Evolutionary conservation across 179 eudicot genomes (phyloP).

Genomic region (Beta corolliflora): DNA sequence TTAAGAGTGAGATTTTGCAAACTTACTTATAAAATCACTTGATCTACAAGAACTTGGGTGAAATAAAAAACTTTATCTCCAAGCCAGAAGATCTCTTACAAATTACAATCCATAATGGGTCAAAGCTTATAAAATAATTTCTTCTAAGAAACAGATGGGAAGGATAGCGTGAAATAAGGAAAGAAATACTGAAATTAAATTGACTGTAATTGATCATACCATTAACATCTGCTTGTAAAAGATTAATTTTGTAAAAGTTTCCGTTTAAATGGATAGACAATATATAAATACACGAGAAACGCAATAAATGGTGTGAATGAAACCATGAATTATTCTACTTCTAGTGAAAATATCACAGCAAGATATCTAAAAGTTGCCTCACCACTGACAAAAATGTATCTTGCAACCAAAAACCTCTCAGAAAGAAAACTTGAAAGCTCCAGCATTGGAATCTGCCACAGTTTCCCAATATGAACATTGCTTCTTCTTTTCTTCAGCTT

Average conservation of each 20-base stretch:
- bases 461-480: constrained; percentile 85
- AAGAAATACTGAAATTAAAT: not conserved
- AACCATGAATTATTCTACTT: not conserved
- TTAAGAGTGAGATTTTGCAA: too few relatives aligned
- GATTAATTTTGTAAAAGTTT: not conserved
- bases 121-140: not conserved
- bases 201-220: not conserved
- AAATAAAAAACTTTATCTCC: too few relatives aligned
- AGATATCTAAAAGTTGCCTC: not conserved
- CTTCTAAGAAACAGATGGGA: not conserved
- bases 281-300: not conserved
- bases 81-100: too few relatives aligned
- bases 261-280: not conserved
- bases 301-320: not conserved
- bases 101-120: too few relatives aligned
- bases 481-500: constrained; percentile 63
- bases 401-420: not conserved
- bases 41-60: too few relatives aligned
- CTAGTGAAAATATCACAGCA: not conserved
- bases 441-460: constrained; percentile 66
- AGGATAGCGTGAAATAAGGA: not conserved
- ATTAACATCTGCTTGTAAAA: not conserved
- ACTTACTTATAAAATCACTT: too few relatives aligned
- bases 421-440: constrained; percentile 86
- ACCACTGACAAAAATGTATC: not conserved